Conservation (phyloP, 192 early-diverging fungal species). For the Pecoramyces ruminantium region DNA sequence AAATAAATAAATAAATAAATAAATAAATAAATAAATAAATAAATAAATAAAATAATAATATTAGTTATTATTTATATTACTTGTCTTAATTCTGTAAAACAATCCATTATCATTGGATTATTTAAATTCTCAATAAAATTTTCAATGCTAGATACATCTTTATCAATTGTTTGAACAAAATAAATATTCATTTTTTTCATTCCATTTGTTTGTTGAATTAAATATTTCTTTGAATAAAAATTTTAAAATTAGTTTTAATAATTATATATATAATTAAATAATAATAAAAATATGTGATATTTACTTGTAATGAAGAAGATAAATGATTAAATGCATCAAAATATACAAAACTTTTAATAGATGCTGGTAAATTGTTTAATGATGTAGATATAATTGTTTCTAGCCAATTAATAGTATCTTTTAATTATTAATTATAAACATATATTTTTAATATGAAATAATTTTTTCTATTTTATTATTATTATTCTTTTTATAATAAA, state of each 20-base stretch:
- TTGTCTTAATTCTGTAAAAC: constrained; percentile 56
- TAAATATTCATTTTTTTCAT: constrained; percentile 23
- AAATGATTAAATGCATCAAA: constrained; percentile 64
- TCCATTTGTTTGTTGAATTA: background rate
- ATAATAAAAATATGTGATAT: background rate
- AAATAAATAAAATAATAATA: background rate
- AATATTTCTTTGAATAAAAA: constrained; percentile 33
- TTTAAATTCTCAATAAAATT: constrained; percentile 45
- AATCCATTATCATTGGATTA: constrained; percentile 43
- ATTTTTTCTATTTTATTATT: no score
- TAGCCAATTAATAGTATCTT: constrained; percentile 56
- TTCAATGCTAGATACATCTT: constrained; percentile 57
- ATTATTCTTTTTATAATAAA: no score
- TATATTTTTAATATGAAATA: no score
- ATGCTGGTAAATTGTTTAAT: constrained; percentile 42
- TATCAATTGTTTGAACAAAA: constrained; percentile 40
- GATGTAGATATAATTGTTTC: constrained; percentile 48
- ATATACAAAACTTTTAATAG: constrained; percentile 45
- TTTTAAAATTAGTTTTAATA: background rate
- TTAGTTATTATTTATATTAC: background rate
- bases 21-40: no score
- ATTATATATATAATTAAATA: background rate
- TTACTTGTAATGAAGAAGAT: constrained; percentile 39
- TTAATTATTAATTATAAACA: background rate
- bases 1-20: no score